Conservation (phyloP, 2,329 filamentous ascomycete species). For the Stemphylium beticola region DNA sequence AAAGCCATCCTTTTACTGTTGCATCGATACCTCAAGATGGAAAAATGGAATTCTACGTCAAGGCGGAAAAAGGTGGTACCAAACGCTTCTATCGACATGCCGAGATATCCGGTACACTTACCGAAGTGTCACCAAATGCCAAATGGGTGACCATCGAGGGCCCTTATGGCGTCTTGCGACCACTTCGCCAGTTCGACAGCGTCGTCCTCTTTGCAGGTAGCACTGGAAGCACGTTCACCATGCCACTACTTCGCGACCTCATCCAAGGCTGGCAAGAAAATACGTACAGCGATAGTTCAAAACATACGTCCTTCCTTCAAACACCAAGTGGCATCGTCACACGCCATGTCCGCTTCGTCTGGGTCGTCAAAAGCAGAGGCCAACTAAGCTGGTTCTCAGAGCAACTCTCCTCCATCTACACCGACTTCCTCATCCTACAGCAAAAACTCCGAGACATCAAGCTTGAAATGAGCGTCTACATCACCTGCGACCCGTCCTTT, state of each 20-base stretch:
- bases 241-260: constrained; percentile 64
- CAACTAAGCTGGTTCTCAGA: constrained; percentile 61
- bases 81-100: constrained; percentile 59
- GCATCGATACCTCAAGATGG: constrained; percentile 62
- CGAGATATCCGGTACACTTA: constrained; percentile 45
- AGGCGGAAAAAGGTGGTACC: constrained; percentile 61
- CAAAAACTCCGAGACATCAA: constrained; percentile 48
- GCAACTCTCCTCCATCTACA: constrained; percentile 55
- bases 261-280: constrained; percentile 54
- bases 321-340: constrained; percentile 48
- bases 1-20: constrained; percentile 71
- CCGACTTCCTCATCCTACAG: constrained; percentile 52
- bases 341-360: constrained; percentile 61
- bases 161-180: constrained; percentile 59
- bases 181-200: constrained; percentile 66
- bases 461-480: constrained; percentile 60
- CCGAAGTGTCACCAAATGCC: constrained; percentile 17
- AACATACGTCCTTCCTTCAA: constrained; percentile 22
- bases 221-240: constrained; percentile 64
- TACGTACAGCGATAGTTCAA: constrained; percentile 6
- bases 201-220: constrained; percentile 65
- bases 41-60: constrained; percentile 63
- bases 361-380: constrained; percentile 63
- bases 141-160: constrained; percentile 60
- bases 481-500: constrained; percentile 60